Percentiles rank a stretch among this genome's conserved stretches.
These are phyloP conservation scores for Byssochlamys sp. DNA, from an alignment of 2,329 filamentous ascomycete species.

Conservation along the genomic window DNA sequence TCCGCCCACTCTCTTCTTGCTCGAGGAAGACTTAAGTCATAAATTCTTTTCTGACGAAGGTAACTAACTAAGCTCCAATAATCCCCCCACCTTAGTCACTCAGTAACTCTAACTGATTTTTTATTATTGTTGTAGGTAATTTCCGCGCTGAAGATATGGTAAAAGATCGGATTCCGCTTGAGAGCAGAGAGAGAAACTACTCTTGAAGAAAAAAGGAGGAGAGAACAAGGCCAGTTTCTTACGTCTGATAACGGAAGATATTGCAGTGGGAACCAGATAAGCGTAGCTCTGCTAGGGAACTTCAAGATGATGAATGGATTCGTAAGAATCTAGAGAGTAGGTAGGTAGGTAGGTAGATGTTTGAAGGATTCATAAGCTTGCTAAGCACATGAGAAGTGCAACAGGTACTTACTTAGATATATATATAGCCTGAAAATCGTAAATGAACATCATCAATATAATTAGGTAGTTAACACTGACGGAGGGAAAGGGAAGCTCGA, in stretches of 20 bases:
- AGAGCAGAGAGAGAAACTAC: background rate
- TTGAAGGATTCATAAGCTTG: too few relatives aligned
- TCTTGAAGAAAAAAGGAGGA: background rate
- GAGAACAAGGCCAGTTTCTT: background rate
- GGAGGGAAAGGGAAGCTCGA: too few relatives aligned
- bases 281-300: conserved; percentile 21
- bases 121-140: too few relatives aligned
- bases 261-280: background rate
- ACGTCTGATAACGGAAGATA: background rate
- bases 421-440: too few relatives aligned
- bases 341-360: too few relatives aligned
- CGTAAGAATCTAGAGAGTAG: background rate
- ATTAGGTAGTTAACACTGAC: too few relatives aligned
- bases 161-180: background rate
- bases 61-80: background rate
- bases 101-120: too few relatives aligned
- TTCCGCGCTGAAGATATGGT: background rate
- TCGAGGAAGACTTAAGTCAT: conserved; percentile 13
- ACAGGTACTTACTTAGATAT: too few relatives aligned
- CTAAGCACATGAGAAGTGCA: too few relatives aligned
- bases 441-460: too few relatives aligned
- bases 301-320: conserved; percentile 22
- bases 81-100: too few relatives aligned
- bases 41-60: background rate
- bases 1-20: conserved; percentile 29